These are phyloP conservation scores for Fusarium foetens DNA, from an alignment of 2,329 filamentous ascomycete genomes.

Conservation along the genomic window DNA sequence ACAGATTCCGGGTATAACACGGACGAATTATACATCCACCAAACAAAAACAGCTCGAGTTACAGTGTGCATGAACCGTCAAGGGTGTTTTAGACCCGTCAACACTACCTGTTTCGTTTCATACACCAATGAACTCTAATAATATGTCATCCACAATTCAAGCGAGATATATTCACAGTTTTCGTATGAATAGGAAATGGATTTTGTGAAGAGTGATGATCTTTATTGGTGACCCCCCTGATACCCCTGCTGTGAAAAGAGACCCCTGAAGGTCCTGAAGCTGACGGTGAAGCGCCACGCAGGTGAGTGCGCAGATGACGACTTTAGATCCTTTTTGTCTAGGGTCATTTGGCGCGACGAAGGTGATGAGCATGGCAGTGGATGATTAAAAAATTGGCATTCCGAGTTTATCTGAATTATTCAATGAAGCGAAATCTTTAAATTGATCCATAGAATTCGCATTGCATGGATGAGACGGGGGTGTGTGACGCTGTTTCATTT, in stretches of 20 bases:
- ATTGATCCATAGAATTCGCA: slow-evolving; percentile 13
- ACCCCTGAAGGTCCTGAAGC: neutral
- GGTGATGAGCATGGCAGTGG: neutral
- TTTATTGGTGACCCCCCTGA: slow-evolving; percentile 13
- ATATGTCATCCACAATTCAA: neutral
- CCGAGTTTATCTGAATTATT: neutral
- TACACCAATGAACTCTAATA: slow-evolving; percentile 3
- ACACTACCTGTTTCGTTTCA: slow-evolving; percentile 36
- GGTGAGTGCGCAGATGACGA: slow-evolving; percentile 2
- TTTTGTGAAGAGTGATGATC: slow-evolving; percentile 17
- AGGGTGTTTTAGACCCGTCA: slow-evolving; percentile 3
- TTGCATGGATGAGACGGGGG: slow-evolving; percentile 6
- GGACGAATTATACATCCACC: slow-evolving; percentile 16
- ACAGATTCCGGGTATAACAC: slow-evolving; percentile 26
- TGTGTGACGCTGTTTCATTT: slow-evolving; percentile 30
- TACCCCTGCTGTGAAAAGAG: slow-evolving; percentile 12
- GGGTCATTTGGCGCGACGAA: neutral
- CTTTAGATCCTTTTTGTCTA: neutral
- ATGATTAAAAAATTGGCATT: neutral
- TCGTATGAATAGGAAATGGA: neutral
- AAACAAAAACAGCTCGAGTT: neutral
- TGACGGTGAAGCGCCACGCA: slow-evolving; percentile 11
- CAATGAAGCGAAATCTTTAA: slow-evolving; percentile 1
- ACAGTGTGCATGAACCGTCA: slow-evolving; percentile 19
- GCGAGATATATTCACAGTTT: slow-evolving; percentile 3